Evolutionary conservation across 78 protist species (phyloP).

Genomic region (Cavenderia fasciculata): DNA sequence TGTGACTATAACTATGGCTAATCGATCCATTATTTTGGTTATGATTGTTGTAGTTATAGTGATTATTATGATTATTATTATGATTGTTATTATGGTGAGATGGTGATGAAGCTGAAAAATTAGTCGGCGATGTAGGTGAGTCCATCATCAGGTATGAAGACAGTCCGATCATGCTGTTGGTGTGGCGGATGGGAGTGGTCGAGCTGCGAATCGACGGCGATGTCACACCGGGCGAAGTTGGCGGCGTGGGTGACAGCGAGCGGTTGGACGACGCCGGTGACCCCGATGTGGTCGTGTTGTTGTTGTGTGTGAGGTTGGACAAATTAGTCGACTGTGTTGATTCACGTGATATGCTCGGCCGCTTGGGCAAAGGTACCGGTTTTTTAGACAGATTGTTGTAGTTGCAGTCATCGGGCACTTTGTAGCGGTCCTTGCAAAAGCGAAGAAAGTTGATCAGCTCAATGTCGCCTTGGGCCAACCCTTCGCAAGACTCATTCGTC

Average conservation of each 20-base stretch:
- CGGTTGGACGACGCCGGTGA: neutral
- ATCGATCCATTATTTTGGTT: too few species aligned
- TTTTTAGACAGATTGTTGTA: neutral
- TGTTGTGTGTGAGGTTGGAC: neutral
- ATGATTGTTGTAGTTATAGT: too few species aligned
- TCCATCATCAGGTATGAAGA: too few species aligned
- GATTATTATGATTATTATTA: too few species aligned
- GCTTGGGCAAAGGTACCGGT: conserved; percentile 53
- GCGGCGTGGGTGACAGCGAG: conserved; percentile 34
- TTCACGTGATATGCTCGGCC: conserved; percentile 1
- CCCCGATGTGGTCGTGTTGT: neutral
- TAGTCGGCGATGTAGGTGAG: too few species aligned
- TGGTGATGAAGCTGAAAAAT: too few species aligned
- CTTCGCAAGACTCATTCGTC: conserved; percentile 14
- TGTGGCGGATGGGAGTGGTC: conserved; percentile 30
- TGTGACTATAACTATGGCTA: too few species aligned
- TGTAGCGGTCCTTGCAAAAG: conserved; percentile 3
- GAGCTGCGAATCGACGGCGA: conserved; percentile 31
- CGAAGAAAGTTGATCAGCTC: neutral
- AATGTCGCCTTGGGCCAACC: neutral
- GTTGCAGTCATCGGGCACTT: neutral
- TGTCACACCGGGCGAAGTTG: conserved; percentile 44
- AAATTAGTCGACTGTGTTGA: neutral
- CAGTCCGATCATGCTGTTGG: conserved; percentile 18
- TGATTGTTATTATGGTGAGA: too few species aligned